Evolutionary conservation across 192 early-diverging fungal species (phyloP).

Genomic region (Dispira simplex): DNA sequence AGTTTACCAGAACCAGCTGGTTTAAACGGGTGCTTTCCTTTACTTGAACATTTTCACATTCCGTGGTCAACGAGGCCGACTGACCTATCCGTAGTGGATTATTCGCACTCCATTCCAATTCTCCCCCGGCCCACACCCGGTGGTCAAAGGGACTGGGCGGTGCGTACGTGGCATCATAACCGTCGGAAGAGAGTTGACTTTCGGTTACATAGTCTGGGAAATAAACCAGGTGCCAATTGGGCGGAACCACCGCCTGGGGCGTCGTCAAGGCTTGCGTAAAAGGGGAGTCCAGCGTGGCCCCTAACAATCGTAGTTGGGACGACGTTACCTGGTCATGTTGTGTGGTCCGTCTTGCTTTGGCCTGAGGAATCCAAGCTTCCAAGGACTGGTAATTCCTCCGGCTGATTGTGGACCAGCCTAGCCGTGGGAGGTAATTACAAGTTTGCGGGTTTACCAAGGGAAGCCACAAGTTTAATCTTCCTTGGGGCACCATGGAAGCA

Average conservation of each 20-base stretch:
- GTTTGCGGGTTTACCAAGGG: too few species aligned
- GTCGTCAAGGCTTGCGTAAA: neutral
- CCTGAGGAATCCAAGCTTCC: too few species aligned
- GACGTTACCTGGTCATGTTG: too few species aligned
- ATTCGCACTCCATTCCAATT: conserved; percentile 32
- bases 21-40: conserved; percentile 33
- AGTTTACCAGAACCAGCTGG: conserved; percentile 49
- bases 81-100: conserved; percentile 54
- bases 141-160: conserved; percentile 61
- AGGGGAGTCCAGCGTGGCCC: too few species aligned
- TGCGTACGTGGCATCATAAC: conserved; percentile 59
- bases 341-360: too few species aligned
- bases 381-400: too few species aligned
- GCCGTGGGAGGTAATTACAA: too few species aligned
- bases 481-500: too few species aligned
- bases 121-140: conserved; percentile 84
- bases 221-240: conserved; percentile 60
- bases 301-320: too few species aligned
- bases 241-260: conserved; percentile 34
- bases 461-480: too few species aligned
- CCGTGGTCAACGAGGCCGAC: conserved; percentile 37
- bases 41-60: conserved; percentile 30
- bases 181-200: conserved; percentile 51
- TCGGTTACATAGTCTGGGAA: conserved; percentile 63
- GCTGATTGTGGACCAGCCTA: too few species aligned